Conservation (phyloP, 2,329 filamentous ascomycete species). For the Colletotrichum brevisporum region DNA sequence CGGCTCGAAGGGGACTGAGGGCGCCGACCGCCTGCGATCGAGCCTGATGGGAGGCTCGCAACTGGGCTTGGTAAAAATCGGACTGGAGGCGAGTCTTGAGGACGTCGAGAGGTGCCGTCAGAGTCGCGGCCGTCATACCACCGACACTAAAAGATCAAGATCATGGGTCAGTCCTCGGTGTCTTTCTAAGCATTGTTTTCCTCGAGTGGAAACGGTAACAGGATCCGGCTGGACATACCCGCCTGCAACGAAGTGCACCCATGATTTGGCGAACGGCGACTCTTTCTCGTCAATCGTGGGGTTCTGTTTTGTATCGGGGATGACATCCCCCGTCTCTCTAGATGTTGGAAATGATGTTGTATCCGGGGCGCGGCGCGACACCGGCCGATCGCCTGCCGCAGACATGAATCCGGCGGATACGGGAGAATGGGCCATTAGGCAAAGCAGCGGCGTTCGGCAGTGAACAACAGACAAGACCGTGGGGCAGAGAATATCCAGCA, state of each 20-base stretch:
- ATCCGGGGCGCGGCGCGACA: constrained; percentile 27
- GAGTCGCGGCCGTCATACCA: constrained; percentile 90
- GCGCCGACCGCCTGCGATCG: constrained; percentile 63
- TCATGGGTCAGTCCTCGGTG: constrained; percentile 25
- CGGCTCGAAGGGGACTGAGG: constrained; percentile 76
- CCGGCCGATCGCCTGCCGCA: constrained; percentile 49
- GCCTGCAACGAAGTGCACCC: constrained; percentile 93
- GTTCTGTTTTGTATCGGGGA: constrained; percentile 58
- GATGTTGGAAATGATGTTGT: constrained; percentile 53
- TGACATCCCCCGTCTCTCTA: constrained; percentile 71
- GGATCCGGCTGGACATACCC: constrained; percentile 70
- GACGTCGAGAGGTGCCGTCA: constrained; percentile 95
- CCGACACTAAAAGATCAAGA: constrained; percentile 71
- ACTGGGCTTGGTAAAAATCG: constrained; percentile 91
- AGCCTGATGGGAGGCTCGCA: constrained; percentile 77
- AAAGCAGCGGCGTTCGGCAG: constrained; percentile 8
- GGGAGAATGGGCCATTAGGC: constrained; percentile 51
- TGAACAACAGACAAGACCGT: not conserved
- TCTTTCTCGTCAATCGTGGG: constrained; percentile 49
- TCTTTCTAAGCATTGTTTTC: not conserved
- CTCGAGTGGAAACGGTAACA: constrained; percentile 32
- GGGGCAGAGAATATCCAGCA: not conserved
- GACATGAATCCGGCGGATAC: constrained; percentile 46
- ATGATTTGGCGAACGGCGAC: constrained; percentile 79
- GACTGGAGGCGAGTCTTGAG: constrained; percentile 94